Conservation (phyloP, 306 rosid genomes). For the Inga leiocalycina region DNA sequence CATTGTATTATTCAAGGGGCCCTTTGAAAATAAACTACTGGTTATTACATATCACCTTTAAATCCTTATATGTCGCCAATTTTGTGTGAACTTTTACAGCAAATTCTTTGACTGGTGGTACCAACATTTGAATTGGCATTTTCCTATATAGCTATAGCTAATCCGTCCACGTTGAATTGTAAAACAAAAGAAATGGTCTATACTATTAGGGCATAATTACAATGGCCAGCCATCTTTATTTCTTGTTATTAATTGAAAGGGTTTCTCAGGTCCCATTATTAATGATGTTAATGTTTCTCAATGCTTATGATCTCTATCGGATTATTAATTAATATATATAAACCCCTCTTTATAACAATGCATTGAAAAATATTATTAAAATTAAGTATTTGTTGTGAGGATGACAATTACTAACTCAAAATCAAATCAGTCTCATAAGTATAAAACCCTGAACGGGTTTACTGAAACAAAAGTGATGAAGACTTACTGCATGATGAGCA, state of each 20-base stretch:
- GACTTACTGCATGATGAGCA: not conserved
- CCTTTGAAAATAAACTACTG: conserved; percentile 26
- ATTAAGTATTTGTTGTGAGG: not conserved
- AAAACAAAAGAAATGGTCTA: not conserved
- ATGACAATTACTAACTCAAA: not conserved
- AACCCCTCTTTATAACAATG: not conserved
- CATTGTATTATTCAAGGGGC: conserved; percentile 12
- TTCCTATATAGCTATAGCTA: conserved; percentile 8
- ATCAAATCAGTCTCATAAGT: not conserved
- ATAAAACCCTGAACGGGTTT: not conserved
- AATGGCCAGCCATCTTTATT: not conserved
- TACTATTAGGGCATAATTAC: conserved; percentile 29
- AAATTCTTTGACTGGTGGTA: conserved; percentile 25
- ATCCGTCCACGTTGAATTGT: conserved; percentile 19
- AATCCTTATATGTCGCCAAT: conserved; percentile 34
- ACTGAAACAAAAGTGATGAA: not conserved
- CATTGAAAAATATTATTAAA: not conserved
- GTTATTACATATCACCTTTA: conserved; percentile 18
- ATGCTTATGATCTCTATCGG: not conserved
- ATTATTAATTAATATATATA: no score
- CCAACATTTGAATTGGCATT: conserved; percentile 22
- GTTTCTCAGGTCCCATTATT: conserved; percentile 5
- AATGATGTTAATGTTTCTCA: not conserved
- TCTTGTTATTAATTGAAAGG: not conserved
- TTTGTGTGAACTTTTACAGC: conserved; percentile 30